These are phyloP conservation scores for Fraxinus ornus DNA, from an alignment of 305 asterid species.

Conservation along the genomic window DNA sequence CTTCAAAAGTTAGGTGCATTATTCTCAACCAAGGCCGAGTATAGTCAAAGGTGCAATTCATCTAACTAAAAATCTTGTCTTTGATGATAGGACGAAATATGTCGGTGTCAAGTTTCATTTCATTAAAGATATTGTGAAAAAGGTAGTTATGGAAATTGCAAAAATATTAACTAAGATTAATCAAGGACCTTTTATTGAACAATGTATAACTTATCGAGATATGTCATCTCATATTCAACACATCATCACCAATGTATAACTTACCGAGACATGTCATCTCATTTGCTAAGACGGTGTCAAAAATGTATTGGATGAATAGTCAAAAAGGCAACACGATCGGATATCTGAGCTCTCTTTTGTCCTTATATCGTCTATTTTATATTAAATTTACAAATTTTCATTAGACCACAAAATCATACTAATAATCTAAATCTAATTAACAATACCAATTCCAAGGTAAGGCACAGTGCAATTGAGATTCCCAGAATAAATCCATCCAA, in stretches of 20 bases:
- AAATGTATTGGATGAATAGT: not conserved
- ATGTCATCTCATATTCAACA: not conserved
- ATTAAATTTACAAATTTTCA: not conserved
- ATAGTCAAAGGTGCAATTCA: too few species aligned
- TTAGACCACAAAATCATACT: not conserved
- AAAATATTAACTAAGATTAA: too few species aligned
- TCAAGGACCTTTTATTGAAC: too few species aligned
- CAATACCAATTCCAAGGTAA: not conserved
- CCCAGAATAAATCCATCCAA: not conserved
- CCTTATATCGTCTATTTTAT: not conserved
- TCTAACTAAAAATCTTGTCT: too few species aligned
- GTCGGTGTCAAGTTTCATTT: too few species aligned
- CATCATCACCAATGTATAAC: not conserved
- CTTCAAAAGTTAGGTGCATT: too few species aligned
- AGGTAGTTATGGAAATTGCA: too few species aligned
- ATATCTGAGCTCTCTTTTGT: not conserved
- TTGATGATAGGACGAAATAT: too few species aligned
- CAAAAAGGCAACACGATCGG: not conserved
- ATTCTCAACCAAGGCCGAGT: too few species aligned
- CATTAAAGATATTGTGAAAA: too few species aligned
- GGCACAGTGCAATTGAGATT: not conserved
- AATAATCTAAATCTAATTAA: not conserved
- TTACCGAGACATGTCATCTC: not conserved
- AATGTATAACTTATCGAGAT: too few species aligned
- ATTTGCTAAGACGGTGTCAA: not conserved